Evolutionary conservation across 2,329 filamentous ascomycete genomes (phyloP).

Genomic region (Geoglossum cookeanum): DNA sequence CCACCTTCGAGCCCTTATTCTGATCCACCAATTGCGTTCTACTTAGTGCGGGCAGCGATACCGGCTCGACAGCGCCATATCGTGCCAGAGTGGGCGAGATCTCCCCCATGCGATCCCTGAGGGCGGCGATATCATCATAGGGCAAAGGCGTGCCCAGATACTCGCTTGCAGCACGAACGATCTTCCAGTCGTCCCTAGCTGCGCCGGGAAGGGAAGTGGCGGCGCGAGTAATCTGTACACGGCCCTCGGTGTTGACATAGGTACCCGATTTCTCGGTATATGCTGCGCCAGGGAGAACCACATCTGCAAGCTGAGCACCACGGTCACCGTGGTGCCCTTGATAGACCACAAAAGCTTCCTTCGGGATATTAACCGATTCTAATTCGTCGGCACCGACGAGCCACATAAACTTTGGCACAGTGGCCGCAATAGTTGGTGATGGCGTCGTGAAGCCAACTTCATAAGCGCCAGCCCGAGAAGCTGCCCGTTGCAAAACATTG

Average conservation of each 20-base stretch:
- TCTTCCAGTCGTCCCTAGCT: conserved; percentile 95
- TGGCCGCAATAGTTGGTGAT: conserved; percentile 61
- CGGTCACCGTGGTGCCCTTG: conserved; percentile 95
- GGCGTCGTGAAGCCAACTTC: conserved; percentile 89
- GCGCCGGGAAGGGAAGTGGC: conserved; percentile 80
- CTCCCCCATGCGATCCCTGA: conserved; percentile 87
- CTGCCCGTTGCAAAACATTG: conserved; percentile 86
- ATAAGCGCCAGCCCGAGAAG: conserved; percentile 81
- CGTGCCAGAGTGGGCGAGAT: conserved; percentile 77
- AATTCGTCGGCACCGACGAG: conserved; percentile 91
- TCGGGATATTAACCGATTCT: conserved; percentile 67
- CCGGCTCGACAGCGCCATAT: conserved; percentile 81
- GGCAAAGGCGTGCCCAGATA: conserved; percentile 61
- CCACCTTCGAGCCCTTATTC: conserved; percentile 72
- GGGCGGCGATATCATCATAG: conserved; percentile 77
- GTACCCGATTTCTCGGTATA: conserved; percentile 96
- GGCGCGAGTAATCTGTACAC: conserved; percentile 81
- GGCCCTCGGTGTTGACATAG: conserved; percentile 94
- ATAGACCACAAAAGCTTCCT: conserved; percentile 92
- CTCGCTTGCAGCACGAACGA: conserved; percentile 79
- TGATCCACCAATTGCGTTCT: conserved; percentile 92
- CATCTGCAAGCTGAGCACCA: conserved; percentile 80
- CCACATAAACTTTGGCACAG: conserved; percentile 89
- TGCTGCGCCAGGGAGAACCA: conserved; percentile 81
- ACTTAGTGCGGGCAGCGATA: conserved; percentile 53